Base-by-base conservation (phyloP, 345 rosid genomes). In the Combretum micranthum region DNA sequence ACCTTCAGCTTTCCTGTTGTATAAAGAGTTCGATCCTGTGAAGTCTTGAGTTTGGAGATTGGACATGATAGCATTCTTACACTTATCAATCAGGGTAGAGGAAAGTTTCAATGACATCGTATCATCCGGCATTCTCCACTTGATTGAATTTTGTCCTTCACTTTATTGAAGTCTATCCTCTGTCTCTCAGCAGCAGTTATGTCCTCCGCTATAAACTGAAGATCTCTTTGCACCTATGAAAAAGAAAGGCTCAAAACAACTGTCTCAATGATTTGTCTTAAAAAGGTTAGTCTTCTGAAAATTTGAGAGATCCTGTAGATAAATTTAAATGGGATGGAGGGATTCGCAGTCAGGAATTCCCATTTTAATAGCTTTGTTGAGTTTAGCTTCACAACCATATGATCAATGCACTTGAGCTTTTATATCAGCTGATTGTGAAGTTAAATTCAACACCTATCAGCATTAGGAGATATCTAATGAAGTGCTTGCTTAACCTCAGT, bases 181-280 rank as follows among this genome's bases (percentile, higher is more conserved):
- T 64, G 71, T 63, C 56, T 80, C 72, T 78, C 78, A 18, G 80
- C 80, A 5, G 82, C 67, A 21, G 65, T 60, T 63, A 78, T 68
- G 72, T 78, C 86, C 73, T 74, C 83, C 66, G 68, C 78, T 53
- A 69, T 78, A 64, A 71, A 68, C 50, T 60, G 89, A 20, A 78
- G 80, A 70, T 83, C 84, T 50, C 60, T 51, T 55, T 68, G 80
- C 47, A 80, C 67, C 89, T 80, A 68, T 26, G 53, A 26, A 61
- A 52, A 3, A 15, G 42, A 55, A 25, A 46, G 48, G 22, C 52
- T 15, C 26, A 43, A 25, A 19, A 44, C 47, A 2, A 5, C 10
- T 20, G 21, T 44, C 47, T 39, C 26, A 17, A 17, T 13, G 21
- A 10, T 23, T 44, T 15, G 15, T 1, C n/a, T 39, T 15, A 18